Conservation (phyloP, 2,329 filamentous ascomycete genomes). For the Grosmannia penicillata region DNA sequence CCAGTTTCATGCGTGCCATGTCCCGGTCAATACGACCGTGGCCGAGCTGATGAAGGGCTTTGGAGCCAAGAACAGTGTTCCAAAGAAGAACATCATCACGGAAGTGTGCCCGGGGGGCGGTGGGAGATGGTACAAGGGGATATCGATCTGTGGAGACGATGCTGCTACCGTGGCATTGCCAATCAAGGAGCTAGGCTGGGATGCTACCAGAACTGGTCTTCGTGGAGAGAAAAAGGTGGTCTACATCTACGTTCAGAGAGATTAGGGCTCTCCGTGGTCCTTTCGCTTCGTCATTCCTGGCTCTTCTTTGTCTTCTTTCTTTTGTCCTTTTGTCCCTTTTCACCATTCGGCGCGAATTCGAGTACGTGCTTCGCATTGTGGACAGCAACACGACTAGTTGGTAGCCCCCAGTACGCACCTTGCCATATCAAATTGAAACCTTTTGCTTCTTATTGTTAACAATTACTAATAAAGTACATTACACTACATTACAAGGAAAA, state of each 20-base stretch:
- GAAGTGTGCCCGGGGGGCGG: constrained; percentile 40
- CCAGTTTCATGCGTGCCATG: constrained; percentile 32
- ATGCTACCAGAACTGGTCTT: constrained; percentile 30
- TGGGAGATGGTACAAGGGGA: constrained; percentile 44
- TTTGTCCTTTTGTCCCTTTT: too few species aligned
- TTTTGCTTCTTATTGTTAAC: not conserved
- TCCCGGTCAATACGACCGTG: constrained; percentile 37
- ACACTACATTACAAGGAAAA: not conserved
- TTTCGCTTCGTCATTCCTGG: too few species aligned
- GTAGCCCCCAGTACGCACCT: too few species aligned
- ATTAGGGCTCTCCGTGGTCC: constrained; percentile 19
- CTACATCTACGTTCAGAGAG: constrained; percentile 45
- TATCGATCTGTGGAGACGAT: constrained; percentile 34
- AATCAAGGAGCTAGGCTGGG: constrained; percentile 45
- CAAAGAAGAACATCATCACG: constrained; percentile 40
- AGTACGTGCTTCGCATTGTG: too few species aligned
- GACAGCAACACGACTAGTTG: too few species aligned
- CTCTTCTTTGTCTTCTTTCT: too few species aligned
- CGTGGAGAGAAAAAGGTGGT: constrained; percentile 36
- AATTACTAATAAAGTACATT: not conserved
- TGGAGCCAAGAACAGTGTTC: constrained; percentile 34
- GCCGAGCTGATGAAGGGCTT: constrained; percentile 43
- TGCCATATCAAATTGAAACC: not conserved
- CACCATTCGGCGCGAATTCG: too few species aligned
- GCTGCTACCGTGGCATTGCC: constrained; percentile 30